Evolutionary conservation across 2,329 filamentous ascomycete genomes (phyloP).

Genomic region (Aspergillus neotritici): DNA sequence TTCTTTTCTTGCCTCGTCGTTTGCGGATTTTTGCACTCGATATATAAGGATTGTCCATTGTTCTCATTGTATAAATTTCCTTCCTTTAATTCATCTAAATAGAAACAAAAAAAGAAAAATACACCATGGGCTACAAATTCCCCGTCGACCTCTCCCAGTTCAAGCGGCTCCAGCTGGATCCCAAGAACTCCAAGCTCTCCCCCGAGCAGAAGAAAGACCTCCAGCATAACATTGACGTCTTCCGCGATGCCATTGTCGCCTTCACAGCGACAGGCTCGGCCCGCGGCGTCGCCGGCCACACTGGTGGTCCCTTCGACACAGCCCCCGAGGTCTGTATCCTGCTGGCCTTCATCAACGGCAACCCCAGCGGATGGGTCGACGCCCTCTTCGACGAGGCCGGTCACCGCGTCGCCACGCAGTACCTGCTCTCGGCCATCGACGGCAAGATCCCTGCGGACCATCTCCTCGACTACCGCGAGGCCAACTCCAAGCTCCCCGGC

Average conservation of each 20-base stretch:
- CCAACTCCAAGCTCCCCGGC: conserved; percentile 36
- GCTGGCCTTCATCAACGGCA: conserved; percentile 32
- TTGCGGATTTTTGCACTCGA: too few species aligned
- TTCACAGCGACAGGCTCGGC: conserved; percentile 37
- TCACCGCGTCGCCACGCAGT: conserved; percentile 39
- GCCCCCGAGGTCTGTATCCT: conserved; percentile 38
- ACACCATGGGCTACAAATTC: conserved; percentile 8
- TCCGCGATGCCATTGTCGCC: conserved; percentile 37
- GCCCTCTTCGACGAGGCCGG: conserved; percentile 37
- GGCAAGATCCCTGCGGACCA: conserved; percentile 35
- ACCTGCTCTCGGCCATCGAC: conserved; percentile 34
- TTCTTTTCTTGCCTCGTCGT: too few species aligned
- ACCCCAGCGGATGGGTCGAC: conserved; percentile 28
- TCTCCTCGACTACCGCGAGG: conserved; percentile 38
- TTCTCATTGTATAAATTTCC: too few species aligned
- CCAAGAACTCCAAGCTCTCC: conserved; percentile 30
- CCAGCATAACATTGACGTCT: conserved; percentile 33
- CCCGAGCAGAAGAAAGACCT: conserved; percentile 34
- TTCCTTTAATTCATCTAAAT: too few species aligned
- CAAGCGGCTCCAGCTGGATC: conserved; percentile 33
- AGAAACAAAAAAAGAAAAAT: too few species aligned
- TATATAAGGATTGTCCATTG: too few species aligned
- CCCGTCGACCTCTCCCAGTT: conserved; percentile 32
- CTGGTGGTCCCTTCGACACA: conserved; percentile 38
- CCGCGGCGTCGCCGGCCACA: conserved; percentile 35